Base-by-base conservation (phyloP, 2,329 filamentous ascomycete species). In the Calonectria pteridis region DNA sequence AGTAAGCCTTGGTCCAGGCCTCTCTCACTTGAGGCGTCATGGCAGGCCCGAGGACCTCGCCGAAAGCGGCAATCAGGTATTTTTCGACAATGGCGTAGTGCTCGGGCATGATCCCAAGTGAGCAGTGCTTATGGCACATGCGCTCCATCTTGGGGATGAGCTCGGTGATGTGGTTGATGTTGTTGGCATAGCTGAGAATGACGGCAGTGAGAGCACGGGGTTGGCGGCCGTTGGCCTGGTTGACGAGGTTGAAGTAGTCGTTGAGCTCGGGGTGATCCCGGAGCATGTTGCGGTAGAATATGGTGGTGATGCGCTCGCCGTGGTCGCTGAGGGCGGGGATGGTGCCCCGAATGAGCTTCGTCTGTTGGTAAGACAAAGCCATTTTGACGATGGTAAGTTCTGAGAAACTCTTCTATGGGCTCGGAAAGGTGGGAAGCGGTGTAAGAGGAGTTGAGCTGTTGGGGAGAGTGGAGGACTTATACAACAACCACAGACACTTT, bases 1-100 rank as follows among this genome's bases (percentile, higher is more conserved):
- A 92, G 84, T 95, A 95, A 1, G 94, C 94, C 66, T 91, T 90
- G 7, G 85, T 88, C 94, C 94, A 95, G 11, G 94, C 93, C 16
- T 90, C 87, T 67, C 90, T 87, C 35, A 94, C 88, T 26, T 92
- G 89, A 0, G 89, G 85, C 1, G 93, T 95, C 85, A 93, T 91
- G 28, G 89, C 77, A 1, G 88, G 88, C 5, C 93, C 93, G 1
- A 95, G 89, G 0, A 95, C 90, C 53, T 91, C 87, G 29, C 87
- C 88, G 84, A 95, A 94, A 1, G 93, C 92, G 31, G 88, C 87
- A 53, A 95, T 87, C 16, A 95, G 88, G 80, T 93, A 91, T 79
- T 91, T 90, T 69, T 92, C 93, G 4, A 95, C 93, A 53, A 94
- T 89, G 40, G 88, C 87, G 83, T 95, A 95, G 75, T 95, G 91